Percentiles rank a stretch among this genome's conserved stretches.
Conservation (phyloP, 176 grass and related monocot genomes). For the Oryza meyeriana region DNA sequence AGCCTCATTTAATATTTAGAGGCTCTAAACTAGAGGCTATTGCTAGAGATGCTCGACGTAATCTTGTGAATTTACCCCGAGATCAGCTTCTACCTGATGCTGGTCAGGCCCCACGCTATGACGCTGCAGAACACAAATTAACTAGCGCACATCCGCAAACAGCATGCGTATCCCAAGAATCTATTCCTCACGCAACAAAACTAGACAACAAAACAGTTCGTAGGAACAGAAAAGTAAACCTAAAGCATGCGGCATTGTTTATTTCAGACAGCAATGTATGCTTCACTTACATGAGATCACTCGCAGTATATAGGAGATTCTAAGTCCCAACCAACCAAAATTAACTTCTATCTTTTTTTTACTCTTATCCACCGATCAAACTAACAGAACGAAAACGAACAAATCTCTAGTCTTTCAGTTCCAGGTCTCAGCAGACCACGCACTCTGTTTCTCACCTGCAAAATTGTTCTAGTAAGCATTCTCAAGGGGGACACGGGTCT, state of each 20-base stretch:
- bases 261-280: slow-evolving; percentile 31
- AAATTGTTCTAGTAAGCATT: slow-evolving; percentile 44
- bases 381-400: slow-evolving; percentile 27
- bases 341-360: slow-evolving; percentile 12
- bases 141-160: not conserved
- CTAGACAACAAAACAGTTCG: not conserved
- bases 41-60: too few relatives aligned
- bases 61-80: too few relatives aligned
- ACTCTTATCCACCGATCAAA: slow-evolving; percentile 17
- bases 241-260: slow-evolving; percentile 24
- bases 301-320: slow-evolving; percentile 29
- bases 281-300: slow-evolving; percentile 36
- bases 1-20: too few relatives aligned
- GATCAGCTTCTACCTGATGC: too few relatives aligned
- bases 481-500: not conserved
- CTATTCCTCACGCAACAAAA: not conserved
- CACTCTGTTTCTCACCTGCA: slow-evolving; percentile 39
- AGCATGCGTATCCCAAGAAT: not conserved
- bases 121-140: too few relatives aligned
- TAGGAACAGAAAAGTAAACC: not conserved
- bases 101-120: too few relatives aligned
- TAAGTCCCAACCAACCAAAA: slow-evolving; percentile 35
- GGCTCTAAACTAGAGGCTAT: too few relatives aligned
- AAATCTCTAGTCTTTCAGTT: not conserved
- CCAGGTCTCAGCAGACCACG: slow-evolving; percentile 19